Percentiles rank a stretch among this genome's conserved stretches.
Conservation (phyloP, 2,329 filamentous ascomycete species). For the Pestalotiopsis sp. region DNA sequence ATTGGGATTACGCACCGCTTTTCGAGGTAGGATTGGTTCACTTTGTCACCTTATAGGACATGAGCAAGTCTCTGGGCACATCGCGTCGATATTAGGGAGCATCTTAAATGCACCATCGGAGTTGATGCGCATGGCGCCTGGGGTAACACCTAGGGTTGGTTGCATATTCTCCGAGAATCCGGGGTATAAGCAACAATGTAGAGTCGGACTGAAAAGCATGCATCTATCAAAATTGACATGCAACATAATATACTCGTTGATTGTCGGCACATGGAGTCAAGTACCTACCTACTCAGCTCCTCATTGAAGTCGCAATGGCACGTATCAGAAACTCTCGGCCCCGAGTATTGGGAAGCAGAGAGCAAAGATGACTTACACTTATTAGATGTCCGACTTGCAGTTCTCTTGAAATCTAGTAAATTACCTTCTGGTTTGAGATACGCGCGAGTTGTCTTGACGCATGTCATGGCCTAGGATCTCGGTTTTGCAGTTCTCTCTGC, state of each 20-base stretch:
- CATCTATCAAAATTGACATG: not conserved
- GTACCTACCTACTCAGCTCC: not conserved
- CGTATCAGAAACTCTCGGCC: not conserved
- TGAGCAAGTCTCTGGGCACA: not conserved
- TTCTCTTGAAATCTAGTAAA: not conserved
- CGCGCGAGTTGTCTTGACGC: not conserved
- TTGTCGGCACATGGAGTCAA: not conserved
- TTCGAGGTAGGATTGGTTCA: not conserved
- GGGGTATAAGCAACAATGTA: not conserved
- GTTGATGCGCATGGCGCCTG: not conserved
- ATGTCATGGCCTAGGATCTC: not conserved
- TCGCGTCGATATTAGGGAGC: not conserved
- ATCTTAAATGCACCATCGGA: not conserved
- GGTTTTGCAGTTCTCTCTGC: constrained; percentile 9
- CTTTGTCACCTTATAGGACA: not conserved
- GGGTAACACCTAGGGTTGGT: not conserved
- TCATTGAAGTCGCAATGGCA: not conserved
- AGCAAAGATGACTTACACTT: not conserved
- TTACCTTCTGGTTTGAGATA: not conserved
- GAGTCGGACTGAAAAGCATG: not conserved
- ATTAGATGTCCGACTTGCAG: not conserved
- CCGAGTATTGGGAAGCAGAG: not conserved
- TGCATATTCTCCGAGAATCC: constrained; percentile 8
- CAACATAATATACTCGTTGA: not conserved
- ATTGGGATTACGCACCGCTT: constrained; percentile 25